Evolutionary conservation across 441 rosid species (phyloP), one percentile per base, ranked within the genome.

Genomic region (Populus trichocarpa): DNA sequence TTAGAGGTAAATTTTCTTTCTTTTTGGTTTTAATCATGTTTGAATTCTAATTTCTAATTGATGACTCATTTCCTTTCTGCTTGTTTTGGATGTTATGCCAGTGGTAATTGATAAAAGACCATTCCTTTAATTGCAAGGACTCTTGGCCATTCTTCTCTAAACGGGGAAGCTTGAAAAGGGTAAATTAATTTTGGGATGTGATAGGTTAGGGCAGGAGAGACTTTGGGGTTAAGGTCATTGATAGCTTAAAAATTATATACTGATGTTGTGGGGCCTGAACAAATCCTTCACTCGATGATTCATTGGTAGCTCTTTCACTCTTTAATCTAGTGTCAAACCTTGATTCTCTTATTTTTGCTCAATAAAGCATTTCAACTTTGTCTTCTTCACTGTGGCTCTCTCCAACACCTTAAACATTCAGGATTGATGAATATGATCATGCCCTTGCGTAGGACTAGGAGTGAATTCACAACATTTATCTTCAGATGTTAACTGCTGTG

Each of bases 1-100:
- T 87, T 95, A 84, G 81, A 84, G 94, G 95, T 91, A 75, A 36
- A 50, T 46, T 59, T 50, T 32, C 12, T 33, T 8, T 6, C 25
- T 33, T 1, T 65, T 23, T 9, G 42, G 73, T 77, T 20, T 35
- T 26, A 12, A 16, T 46, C 42, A 6, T 46, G 71, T 71, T 46
- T 32, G 6, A 25, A 4, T 74, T 65, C 35, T 3, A 14, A 38
- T 50, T 71, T 28, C 35, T 4, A 22, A 8, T 57, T 18, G 6
- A 3, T 25, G 61, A 3, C 67, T 32, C 36, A 2, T 32, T 72
- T 64, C 73, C 20, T 42, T 20, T 70, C 32, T 53, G 61, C 9
- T 53, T 53, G 61, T 53, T 2, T 6, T 53, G 61, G 61, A 53
- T 53, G 61, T 53, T 18, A 6, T 53, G 22, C 61, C n/a, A 50